Evolutionary conservation across 2,329 filamentous ascomycete genomes (phyloP).

Genomic region (Colletotrichum tropicale): DNA sequence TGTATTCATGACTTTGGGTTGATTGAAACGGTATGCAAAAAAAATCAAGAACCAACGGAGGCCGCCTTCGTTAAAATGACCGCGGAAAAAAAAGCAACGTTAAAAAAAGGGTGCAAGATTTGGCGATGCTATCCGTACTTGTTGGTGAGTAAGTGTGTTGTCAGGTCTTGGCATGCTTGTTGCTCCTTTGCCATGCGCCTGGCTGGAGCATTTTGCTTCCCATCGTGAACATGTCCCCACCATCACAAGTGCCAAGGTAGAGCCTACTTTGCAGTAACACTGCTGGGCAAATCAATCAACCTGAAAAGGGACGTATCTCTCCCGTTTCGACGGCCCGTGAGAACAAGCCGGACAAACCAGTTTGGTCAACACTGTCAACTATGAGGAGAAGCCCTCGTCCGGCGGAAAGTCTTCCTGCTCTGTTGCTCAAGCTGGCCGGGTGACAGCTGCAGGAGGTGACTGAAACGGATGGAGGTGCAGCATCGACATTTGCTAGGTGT

Average conservation of each 20-base stretch:
- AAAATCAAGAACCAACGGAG: neutral
- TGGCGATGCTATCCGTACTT: neutral
- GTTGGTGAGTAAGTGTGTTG: neutral
- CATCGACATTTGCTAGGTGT: neutral
- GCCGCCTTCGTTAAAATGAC: neutral
- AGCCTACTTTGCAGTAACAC: neutral
- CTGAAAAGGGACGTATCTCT: neutral
- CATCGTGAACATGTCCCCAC: neutral
- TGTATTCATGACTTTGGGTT: neutral
- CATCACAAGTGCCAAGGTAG: neutral
- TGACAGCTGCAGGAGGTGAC: constrained; percentile 6
- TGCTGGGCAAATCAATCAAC: neutral
- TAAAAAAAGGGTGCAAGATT: neutral
- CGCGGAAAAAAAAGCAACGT: neutral
- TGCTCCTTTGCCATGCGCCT: neutral
- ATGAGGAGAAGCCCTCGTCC: neutral
- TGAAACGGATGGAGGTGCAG: neutral
- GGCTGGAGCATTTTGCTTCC: neutral
- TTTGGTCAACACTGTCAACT: neutral
- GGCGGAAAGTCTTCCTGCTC: neutral
- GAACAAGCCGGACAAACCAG: neutral
- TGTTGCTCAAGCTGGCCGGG: neutral
- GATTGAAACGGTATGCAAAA: neutral
- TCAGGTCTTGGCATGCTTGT: neutral
- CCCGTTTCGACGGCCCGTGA: neutral